These are phyloP conservation scores for Mycena vitilis DNA, from an alignment of 768 basidiomycete genomes.

Conservation along the genomic window DNA sequence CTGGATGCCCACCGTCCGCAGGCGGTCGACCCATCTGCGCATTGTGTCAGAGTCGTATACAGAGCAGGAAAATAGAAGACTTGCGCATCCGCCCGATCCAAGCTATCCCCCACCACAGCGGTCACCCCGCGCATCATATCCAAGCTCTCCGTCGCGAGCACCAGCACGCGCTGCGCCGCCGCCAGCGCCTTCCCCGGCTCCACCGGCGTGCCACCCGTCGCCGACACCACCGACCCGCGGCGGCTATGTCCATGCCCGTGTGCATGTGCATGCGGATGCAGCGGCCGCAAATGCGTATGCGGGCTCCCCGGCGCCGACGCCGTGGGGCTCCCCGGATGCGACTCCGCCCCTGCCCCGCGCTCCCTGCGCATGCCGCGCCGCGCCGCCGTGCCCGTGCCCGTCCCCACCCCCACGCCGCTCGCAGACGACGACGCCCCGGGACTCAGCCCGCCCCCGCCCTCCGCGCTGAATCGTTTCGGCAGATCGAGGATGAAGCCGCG, in stretches of 20 bases:
- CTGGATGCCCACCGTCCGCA: constrained; percentile 82
- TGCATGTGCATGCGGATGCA: constrained; percentile 24
- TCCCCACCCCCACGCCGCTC: constrained; percentile 44
- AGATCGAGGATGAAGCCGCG: constrained; percentile 81
- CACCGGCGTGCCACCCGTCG: constrained; percentile 34
- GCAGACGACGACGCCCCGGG: constrained; percentile 47
- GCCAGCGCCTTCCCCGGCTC: constrained; percentile 70
- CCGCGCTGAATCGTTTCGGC: constrained; percentile 54
- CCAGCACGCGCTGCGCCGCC: constrained; percentile 84
- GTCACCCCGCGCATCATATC: constrained; percentile 94
- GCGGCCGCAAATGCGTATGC: constrained; percentile 39
- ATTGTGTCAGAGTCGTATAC: constrained; percentile 15
- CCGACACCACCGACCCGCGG: constrained; percentile 25
- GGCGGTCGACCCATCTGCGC: constrained; percentile 83
- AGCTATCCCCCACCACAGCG: constrained; percentile 86
- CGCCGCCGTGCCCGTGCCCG: constrained; percentile 43
- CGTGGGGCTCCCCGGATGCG: constrained; percentile 38
- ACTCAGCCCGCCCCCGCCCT: constrained; percentile 35
- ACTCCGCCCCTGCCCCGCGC: constrained; percentile 48
- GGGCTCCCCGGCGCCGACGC: constrained; percentile 43
- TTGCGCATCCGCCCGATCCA: constrained; percentile 89
- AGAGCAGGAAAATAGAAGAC: constrained; percentile 44
- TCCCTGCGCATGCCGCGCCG: constrained; percentile 51
- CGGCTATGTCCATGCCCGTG: constrained; percentile 10
- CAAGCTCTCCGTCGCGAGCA: constrained; percentile 89